Conservation (phyloP, 345 rosid species). For the Hibiscus mutabilis region DNA sequence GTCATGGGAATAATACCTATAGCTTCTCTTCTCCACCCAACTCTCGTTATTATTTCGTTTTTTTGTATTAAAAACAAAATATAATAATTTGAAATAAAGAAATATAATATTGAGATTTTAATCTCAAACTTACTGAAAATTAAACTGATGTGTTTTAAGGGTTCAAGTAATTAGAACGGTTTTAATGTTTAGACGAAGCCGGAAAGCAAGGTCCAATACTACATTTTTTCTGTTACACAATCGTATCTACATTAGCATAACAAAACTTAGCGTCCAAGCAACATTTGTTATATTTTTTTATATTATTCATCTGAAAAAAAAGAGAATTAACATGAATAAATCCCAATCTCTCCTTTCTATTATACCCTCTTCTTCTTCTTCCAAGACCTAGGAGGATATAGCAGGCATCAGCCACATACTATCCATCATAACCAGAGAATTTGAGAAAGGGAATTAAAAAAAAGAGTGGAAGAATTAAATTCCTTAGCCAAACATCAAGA, state of each 20-base stretch:
- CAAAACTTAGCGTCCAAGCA: constrained; percentile 80
- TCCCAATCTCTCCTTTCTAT: constrained; percentile 14
- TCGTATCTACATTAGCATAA: constrained; percentile 36
- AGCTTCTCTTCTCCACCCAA: constrained; percentile 21
- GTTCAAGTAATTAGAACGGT: too few relatives aligned
- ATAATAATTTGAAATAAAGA: too few relatives aligned
- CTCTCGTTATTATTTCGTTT: neutral
- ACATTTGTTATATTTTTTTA: constrained; percentile 20
- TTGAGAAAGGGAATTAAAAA: neutral
- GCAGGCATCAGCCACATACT: neutral
- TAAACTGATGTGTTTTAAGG: neutral
- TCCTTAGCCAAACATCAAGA: constrained; percentile 17
- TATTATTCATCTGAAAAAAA: neutral
- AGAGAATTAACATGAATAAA: neutral
- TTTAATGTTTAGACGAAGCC: neutral
- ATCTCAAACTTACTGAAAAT: neutral
- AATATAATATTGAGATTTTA: neutral
- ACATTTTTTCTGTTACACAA: constrained; percentile 26
- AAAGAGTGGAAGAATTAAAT: constrained; percentile 25
- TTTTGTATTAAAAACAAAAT: too few relatives aligned
- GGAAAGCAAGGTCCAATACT: constrained; percentile 18
- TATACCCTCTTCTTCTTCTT: neutral
- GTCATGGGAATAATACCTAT: constrained; percentile 15
- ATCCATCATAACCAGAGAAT: neutral
- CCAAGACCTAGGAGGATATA: neutral